Evolutionary conservation across 192 early-diverging fungal genomes (phyloP).

Genomic region (Coemansia sp.): DNA sequence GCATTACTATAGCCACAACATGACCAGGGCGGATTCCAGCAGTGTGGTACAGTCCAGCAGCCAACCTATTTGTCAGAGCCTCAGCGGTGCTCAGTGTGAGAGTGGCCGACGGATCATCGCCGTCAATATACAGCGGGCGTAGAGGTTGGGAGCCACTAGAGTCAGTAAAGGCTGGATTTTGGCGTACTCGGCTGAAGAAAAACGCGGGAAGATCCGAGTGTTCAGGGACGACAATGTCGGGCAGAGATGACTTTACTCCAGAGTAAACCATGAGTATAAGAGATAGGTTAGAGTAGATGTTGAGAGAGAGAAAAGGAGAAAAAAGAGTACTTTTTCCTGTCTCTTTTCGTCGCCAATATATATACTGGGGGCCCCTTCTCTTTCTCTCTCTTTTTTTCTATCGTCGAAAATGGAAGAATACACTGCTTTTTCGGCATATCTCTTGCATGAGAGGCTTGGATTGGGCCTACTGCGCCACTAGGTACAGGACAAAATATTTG

Average conservation of each 20-base stretch:
- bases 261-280: background rate
- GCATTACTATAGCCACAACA: constrained; percentile 59
- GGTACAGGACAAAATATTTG: too few relatives aligned
- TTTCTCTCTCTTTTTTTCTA: too few relatives aligned
- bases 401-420: background rate
- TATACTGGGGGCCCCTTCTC: too few relatives aligned
- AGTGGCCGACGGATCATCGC: background rate
- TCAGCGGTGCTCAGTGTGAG: constrained; percentile 25
- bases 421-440: background rate
- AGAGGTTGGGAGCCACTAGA: background rate
- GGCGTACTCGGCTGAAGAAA: constrained; percentile 19
- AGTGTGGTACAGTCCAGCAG: constrained; percentile 41
- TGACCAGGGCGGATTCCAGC: constrained; percentile 69
- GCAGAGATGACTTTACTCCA: constrained; percentile 1
- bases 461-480: too few relatives aligned
- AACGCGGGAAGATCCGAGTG: constrained; percentile 14
- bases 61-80: constrained; percentile 8
- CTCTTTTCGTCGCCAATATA: too few relatives aligned
- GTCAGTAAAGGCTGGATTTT: constrained; percentile 3
- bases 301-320: background rate
- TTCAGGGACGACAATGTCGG: constrained; percentile 12
- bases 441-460: background rate
- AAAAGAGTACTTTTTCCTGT: too few relatives aligned
- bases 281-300: background rate
- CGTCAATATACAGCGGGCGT: constrained; percentile 28